A percentile compares a stretch with the other conserved stretches of the same genome.
Evolutionary conservation across 2,329 filamentous ascomycete genomes (phyloP).

Genomic region (Penicillium decumbens): DNA sequence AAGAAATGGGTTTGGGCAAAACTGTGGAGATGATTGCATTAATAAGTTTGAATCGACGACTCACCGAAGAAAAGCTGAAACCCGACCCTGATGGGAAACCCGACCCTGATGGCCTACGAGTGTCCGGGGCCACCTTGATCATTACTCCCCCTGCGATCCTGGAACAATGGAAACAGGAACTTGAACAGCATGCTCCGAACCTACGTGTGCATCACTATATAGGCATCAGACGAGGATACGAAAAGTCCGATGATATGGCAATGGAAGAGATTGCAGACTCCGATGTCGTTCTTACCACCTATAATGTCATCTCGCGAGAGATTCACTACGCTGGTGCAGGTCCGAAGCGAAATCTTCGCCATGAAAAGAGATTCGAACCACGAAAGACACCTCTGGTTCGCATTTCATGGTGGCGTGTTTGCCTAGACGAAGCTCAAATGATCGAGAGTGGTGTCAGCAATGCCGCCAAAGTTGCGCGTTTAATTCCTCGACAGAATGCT

Average conservation of each 20-base stretch:
- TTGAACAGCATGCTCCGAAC: constrained; percentile 54
- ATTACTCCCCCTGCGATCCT: constrained; percentile 59
- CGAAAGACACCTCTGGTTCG: constrained; percentile 71
- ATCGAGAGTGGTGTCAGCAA: constrained; percentile 83
- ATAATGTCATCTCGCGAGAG: constrained; percentile 69
- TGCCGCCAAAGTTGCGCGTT: constrained; percentile 71
- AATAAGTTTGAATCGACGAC: constrained; percentile 40
- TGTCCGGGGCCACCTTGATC: constrained; percentile 56
- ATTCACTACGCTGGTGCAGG: constrained; percentile 69
- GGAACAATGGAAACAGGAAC: constrained; percentile 59
- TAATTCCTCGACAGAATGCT: constrained; percentile 77
- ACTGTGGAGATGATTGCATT: constrained; percentile 48
- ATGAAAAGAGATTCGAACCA: constrained; percentile 60
- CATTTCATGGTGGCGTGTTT: constrained; percentile 82
- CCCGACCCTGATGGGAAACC: constrained; percentile 18
- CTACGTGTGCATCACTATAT: constrained; percentile 55
- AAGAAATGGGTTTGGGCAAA: constrained; percentile 51
- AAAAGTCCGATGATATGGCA: constrained; percentile 38
- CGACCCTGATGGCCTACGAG: constrained; percentile 25
- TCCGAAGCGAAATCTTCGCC: constrained; percentile 65
- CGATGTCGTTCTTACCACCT: constrained; percentile 61
- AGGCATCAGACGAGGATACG: constrained; percentile 45
- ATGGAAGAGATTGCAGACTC: constrained; percentile 45
- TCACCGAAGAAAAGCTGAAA: constrained; percentile 15
- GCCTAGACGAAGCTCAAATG: constrained; percentile 72